phyloP scores from a whole-genome alignment of 805 yeast genomes.

The Scheffersomyces coipomensis region DNA sequence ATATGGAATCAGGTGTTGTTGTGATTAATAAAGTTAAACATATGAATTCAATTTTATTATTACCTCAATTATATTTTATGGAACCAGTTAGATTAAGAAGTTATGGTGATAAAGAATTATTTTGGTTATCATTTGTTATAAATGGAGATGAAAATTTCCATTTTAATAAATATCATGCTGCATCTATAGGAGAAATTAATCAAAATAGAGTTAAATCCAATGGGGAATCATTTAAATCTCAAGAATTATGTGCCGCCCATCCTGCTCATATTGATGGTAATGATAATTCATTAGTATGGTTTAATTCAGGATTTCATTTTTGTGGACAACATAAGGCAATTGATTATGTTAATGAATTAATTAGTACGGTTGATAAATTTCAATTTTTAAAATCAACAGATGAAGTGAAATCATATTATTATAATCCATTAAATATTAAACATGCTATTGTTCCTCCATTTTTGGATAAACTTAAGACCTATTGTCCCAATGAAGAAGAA shows the following conservation, averaged over 20 bases:
- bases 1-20: constrained; percentile 31
- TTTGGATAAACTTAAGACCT: constrained; percentile 36
- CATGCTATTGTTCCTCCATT: constrained; percentile 54
- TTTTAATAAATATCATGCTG: constrained; percentile 22
- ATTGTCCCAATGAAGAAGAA: constrained; percentile 20
- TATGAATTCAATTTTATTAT: constrained; percentile 23
- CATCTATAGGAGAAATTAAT: constrained; percentile 29
- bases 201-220: constrained; percentile 14
- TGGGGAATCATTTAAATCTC: constrained; percentile 23
- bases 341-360: constrained; percentile 35
- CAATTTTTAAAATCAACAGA: constrained; percentile 18
- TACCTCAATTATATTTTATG: constrained; percentile 27
- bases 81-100: constrained; percentile 13
- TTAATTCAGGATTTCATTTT: constrained; percentile 42
- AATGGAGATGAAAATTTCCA: constrained; percentile 25
- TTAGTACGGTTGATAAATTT: constrained; percentile 17
- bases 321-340: constrained; percentile 30
- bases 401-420: constrained; percentile 21
- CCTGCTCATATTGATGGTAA: constrained; percentile 41
- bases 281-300: constrained; percentile 36
- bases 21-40: constrained; percentile 21
- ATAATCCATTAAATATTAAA: constrained; percentile 35
- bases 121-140: constrained; percentile 27
- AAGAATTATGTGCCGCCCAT: constrained; percentile 40
- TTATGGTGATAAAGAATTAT: constrained; percentile 30